Base-by-base conservation (phyloP, 441 rosid genomes). In the Jatropha multifida region DNA sequence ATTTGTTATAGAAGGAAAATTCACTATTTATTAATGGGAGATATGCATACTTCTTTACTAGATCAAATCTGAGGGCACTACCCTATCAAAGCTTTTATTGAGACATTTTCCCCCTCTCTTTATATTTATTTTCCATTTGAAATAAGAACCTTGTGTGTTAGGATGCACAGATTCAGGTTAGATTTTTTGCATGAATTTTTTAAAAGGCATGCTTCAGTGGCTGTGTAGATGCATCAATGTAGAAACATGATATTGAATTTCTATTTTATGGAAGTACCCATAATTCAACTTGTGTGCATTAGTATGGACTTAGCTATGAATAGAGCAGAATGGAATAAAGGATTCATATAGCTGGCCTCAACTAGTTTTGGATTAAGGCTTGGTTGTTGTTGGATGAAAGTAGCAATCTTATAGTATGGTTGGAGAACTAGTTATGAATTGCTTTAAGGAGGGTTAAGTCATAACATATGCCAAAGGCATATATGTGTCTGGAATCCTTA, bases 41-140 rank as follows among this genome's bases (percentile, higher is more conserved):
- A 56, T 59, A 59, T 4, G 14, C 65, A 64, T 54, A 5, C 69
- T 51, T 17, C 37, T 72, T 51, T 41, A 58, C 40, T 69, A 49
- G 69, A 58, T 68, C 75, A 46, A 20, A 20, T 58, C 51, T 10
- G 44, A 15, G 23, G 55, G 41, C 68, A 20, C n/a, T 64, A 55
- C 61, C 10, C 68, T 63, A 38, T 40, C 49, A 54, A 62, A 46
- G 55, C 10, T 44, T 17, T 69, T 51, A 38, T 37, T 17, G 51
- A 37, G 40, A 4, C 62, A 60, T 51, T 46, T 46, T 4, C 13
- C 14, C 9, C 11, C 18, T 6, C 23, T 61, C 42, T 23, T 46
- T 55, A n/a, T 20, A 40, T 56, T 20, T 49, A 6, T 60, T 72
- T 68, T 54, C 51, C 27, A 40, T 27, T 69, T 54, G 48, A 44